phyloP scores from a whole-genome alignment of 2,329 filamentous ascomycete species.

The Paraphoma sp. region DNA sequence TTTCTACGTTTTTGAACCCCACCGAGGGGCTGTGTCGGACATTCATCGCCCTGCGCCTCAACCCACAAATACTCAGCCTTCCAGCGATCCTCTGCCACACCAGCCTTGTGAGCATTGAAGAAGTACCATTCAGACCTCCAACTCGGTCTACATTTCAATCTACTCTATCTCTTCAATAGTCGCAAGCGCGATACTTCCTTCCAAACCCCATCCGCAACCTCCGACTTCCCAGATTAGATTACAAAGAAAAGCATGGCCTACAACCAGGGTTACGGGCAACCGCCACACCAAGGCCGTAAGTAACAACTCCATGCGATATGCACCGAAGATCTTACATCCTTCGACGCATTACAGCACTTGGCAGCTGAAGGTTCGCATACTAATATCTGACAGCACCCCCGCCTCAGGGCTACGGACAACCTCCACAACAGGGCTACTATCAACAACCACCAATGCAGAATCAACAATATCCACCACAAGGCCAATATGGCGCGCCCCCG shows the following conservation, averaged over 20 bases:
- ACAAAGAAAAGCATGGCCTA: slow-evolving; percentile 27
- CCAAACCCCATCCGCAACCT: background rate
- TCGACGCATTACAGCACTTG: slow-evolving; percentile 13
- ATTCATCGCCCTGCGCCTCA: slow-evolving; percentile 7
- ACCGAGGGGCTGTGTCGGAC: slow-evolving; percentile 5
- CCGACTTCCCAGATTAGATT: background rate
- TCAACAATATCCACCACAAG: slow-evolving; percentile 32
- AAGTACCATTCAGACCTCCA: background rate
- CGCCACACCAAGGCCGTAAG: slow-evolving; percentile 40
- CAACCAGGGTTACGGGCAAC: slow-evolving; percentile 37
- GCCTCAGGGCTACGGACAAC: slow-evolving; percentile 34
- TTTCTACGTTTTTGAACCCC: background rate
- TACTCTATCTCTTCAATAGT: background rate
- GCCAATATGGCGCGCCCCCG: slow-evolving; percentile 29
- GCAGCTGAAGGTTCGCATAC: slow-evolving; percentile 23
- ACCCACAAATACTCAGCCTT: slow-evolving; percentile 1
- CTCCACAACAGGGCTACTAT: slow-evolving; percentile 28
- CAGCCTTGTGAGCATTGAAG: background rate
- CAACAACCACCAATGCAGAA: slow-evolving; percentile 45
- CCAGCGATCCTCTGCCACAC: background rate
- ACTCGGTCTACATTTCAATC: background rate
- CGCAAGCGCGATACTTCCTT: background rate
- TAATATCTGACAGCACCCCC: slow-evolving; percentile 37
- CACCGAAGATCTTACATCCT: slow-evolving; percentile 11
- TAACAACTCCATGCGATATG: slow-evolving; percentile 13